Conservation (phyloP, 305 asterid species). For the Solanum chacoense region DNA sequence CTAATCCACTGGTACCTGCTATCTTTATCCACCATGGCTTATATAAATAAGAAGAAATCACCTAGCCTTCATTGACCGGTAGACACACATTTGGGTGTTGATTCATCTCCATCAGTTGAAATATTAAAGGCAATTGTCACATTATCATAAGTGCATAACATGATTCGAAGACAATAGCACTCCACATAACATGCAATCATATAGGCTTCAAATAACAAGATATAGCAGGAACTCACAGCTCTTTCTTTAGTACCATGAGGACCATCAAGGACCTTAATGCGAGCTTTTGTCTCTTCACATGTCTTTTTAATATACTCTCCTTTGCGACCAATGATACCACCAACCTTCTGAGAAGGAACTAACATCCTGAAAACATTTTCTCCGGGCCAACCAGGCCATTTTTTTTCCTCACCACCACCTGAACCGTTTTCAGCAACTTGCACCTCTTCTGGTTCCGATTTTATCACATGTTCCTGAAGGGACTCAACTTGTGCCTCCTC, state of each 20-base stretch:
- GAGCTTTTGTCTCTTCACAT: conserved; percentile 56
- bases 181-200: neutral
- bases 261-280: conserved; percentile 67
- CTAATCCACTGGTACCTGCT: neutral
- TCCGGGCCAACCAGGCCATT: conserved; percentile 97
- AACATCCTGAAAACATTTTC: conserved; percentile 72
- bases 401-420: conserved; percentile 37
- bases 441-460: conserved; percentile 18
- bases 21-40: neutral
- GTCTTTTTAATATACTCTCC: conserved; percentile 61
- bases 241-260: conserved; percentile 70
- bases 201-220: neutral
- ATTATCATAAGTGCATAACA: neutral
- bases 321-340: conserved; percentile 73
- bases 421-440: conserved; percentile 24
- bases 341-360: conserved; percentile 70
- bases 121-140: neutral
- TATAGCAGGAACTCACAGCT: conserved; percentile 44
- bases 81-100: neutral
- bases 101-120: neutral
- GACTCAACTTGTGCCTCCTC: conserved; percentile 27
- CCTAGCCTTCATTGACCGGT: neutral
- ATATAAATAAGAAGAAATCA: neutral
- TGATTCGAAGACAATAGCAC: neutral
- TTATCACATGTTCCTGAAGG: neutral